These are phyloP conservation scores for Podila clonocystis DNA, from an alignment of 192 early-diverging fungal genomes.

Conservation along the genomic window DNA sequence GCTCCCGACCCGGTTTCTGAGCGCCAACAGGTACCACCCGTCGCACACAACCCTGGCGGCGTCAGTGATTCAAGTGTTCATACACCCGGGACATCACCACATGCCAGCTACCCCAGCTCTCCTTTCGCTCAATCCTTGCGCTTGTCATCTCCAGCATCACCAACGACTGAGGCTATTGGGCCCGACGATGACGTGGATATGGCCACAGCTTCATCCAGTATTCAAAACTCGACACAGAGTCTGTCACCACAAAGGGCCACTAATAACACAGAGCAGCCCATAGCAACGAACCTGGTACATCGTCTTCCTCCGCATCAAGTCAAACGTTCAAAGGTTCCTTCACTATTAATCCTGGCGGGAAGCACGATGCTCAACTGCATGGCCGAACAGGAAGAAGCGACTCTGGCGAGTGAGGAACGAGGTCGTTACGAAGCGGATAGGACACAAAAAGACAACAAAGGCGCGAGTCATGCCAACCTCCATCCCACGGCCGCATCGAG, in stretches of 20 bases:
- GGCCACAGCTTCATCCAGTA: no score
- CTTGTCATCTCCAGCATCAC: no score
- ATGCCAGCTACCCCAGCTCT: no score
- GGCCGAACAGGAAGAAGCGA: conserved; percentile 1
- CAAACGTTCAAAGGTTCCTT: conserved; percentile 23
- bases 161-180: no score
- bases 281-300: neutral
- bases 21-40: neutral
- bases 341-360: conserved; percentile 25
- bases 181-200: no score
- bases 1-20: conserved; percentile 1
- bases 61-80: no score
- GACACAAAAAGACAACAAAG: conserved; percentile 34
- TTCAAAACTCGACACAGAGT: no score
- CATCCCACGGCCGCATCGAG: no score
- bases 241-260: neutral
- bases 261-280: neutral
- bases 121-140: no score
- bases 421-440: neutral
- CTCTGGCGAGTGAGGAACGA: no score
- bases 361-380: conserved; percentile 22
- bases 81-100: neutral
- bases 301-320: conserved; percentile 11
- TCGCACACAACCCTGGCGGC: neutral
- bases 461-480: conserved; percentile 3